A percentile compares a stretch with the other conserved stretches of the same genome.
Evolutionary conservation across 2,329 filamentous ascomycete species (phyloP).

Genomic region (Colletotrichum sp.): DNA sequence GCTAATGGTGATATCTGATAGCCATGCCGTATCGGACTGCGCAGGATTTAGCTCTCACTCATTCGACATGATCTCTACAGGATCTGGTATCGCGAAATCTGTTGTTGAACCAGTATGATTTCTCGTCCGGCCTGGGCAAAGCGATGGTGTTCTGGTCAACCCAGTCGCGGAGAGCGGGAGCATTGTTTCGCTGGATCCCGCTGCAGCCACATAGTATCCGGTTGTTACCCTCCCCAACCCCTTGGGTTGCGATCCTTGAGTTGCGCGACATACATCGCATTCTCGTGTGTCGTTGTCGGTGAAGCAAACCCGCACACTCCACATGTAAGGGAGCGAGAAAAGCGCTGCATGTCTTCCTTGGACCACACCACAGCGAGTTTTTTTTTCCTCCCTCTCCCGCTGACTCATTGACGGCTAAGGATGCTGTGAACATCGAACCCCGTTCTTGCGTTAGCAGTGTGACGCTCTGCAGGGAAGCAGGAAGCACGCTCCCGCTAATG

Average conservation of each 20-base stretch:
- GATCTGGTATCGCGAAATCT: neutral
- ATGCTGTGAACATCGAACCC: slow-evolving; percentile 13
- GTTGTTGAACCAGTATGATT: neutral
- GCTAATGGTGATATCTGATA: slow-evolving; percentile 5
- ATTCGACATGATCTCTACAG: neutral
- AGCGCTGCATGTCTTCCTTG: slow-evolving; percentile 1
- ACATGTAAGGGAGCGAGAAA: slow-evolving; percentile 7
- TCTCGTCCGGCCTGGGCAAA: neutral
- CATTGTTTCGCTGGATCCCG: neutral
- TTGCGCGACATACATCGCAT: slow-evolving; percentile 5
- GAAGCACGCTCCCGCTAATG: slow-evolving; percentile 20
- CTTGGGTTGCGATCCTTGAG: neutral
- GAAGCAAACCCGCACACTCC: slow-evolving; percentile 4
- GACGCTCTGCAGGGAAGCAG: slow-evolving; percentile 20
- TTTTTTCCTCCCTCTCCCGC: neutral
- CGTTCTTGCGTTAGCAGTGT: slow-evolving; percentile 10
- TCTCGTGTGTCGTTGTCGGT: slow-evolving; percentile 10
- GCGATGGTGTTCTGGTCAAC: neutral
- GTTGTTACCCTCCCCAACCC: neutral
- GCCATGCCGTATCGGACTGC: neutral
- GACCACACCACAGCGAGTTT: neutral
- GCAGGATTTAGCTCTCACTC: neutral
- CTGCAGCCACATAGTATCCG: neutral
- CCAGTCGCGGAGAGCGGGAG: neutral
- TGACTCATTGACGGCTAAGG: slow-evolving; percentile 13